A percentile compares a stretch with the other conserved stretches of the same genome.
Evolutionary conservation across 129 eudicot species (phyloP).

Genomic region (Flaveria linearis): DNA sequence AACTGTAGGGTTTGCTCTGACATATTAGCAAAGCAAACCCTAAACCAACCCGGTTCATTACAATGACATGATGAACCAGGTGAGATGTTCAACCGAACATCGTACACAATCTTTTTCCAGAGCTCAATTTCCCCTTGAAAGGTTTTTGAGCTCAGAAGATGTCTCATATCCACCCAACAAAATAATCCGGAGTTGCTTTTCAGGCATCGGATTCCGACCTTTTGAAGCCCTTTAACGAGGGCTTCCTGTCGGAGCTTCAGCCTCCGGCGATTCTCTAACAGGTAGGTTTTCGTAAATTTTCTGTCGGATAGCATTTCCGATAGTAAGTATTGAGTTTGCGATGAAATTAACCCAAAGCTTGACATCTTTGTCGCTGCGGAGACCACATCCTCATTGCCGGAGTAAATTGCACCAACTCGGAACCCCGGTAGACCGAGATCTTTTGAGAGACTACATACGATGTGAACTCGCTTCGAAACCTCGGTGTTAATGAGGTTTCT

Average conservation of each 20-base stretch:
- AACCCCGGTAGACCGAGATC: slow-evolving; percentile 94
- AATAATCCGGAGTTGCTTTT: slow-evolving; percentile 74
- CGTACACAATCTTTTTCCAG: slow-evolving; percentile 78
- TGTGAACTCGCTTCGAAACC: slow-evolving; percentile 66
- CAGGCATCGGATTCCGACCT: slow-evolving; percentile 62
- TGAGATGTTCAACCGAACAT: slow-evolving; percentile 78
- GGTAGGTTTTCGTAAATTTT: slow-evolving; percentile 52
- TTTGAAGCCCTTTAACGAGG: slow-evolving; percentile 62
- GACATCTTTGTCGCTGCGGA: slow-evolving; percentile 93
- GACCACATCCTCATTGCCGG: slow-evolving; percentile 53
- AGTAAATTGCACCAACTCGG: slow-evolving; percentile 87
- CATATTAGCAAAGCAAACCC: slow-evolving; percentile 90
- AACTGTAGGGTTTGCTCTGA: slow-evolving; percentile 54
- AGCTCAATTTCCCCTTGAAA: slow-evolving; percentile 74
- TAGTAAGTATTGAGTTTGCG: slow-evolving; percentile 83
- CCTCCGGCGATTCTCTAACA: slow-evolving; percentile 60
- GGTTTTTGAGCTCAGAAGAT: slow-evolving; percentile 52
- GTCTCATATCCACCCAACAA: slow-evolving; percentile 97
- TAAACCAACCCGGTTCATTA: slow-evolving; percentile 88
- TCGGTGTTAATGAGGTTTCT: slow-evolving; percentile 44
- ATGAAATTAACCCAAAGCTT: slow-evolving; percentile 80
- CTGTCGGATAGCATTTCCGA: slow-evolving; percentile 72
- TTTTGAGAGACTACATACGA: slow-evolving; percentile 77
- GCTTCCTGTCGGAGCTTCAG: slow-evolving; percentile 50
- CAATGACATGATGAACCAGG: slow-evolving; percentile 98